Conservation (phyloP, 495 filamentous ascomycete genomes). For the Talaromyces thailandensis region DNA sequence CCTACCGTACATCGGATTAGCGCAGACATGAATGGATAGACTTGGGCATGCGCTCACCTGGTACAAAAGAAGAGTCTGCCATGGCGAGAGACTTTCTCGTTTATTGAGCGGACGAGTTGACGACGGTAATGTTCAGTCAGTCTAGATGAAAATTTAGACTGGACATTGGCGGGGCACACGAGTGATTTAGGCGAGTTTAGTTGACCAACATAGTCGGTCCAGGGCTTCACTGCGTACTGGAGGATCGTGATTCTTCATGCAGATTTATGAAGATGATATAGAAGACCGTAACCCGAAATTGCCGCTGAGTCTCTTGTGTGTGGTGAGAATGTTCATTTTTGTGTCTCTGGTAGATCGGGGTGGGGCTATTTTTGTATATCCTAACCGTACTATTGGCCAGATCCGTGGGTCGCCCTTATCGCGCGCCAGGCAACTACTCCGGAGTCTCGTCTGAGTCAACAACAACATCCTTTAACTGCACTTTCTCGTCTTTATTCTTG, state of each 20-base stretch:
- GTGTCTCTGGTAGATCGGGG: not conserved
- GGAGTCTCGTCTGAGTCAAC: not conserved
- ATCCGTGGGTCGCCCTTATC: not conserved
- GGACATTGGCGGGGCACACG: not conserved
- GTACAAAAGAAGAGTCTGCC: not conserved
- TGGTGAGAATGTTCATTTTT: not conserved
- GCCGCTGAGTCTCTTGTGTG: not conserved
- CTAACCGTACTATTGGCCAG: not conserved
- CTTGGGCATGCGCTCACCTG: not conserved
- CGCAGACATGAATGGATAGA: not conserved
- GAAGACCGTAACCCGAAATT: not conserved
- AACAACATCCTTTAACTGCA: not conserved
- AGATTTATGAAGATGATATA: not conserved
- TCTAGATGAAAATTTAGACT: not conserved
- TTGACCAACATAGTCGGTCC: not conserved
- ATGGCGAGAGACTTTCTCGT: not conserved
- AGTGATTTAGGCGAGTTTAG: not conserved
- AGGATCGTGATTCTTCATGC: not conserved
- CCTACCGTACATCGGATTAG: constrained; percentile 11
- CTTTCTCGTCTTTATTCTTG: not conserved
- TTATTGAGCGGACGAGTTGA: not conserved
- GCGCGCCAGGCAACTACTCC: too few species aligned
- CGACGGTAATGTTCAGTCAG: not conserved
- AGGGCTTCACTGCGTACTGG: not conserved
- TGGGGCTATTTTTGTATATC: not conserved